Percentiles rank a stretch among this genome's conserved stretches.
phyloP scores from a whole-genome alignment of 306 rosid species.

The Casuarina glauca region DNA sequence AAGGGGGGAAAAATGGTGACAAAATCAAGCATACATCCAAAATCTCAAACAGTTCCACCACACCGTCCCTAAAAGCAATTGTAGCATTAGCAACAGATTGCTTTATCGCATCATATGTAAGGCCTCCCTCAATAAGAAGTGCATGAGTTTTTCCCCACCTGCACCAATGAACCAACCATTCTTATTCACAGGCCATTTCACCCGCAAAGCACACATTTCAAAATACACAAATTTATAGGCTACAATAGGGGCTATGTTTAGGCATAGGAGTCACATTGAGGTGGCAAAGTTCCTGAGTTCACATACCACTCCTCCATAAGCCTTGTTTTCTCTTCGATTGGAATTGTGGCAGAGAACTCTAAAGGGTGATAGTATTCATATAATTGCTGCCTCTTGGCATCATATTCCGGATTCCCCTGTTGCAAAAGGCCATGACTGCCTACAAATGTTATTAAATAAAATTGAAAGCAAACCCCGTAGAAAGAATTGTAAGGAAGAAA shows the following conservation, averaged over 20 bases:
- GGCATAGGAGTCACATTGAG: not conserved
- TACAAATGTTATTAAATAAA: slow-evolving; percentile 36
- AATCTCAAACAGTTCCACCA: slow-evolving; percentile 71
- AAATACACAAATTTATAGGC: slow-evolving; percentile 8
- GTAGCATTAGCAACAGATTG: slow-evolving; percentile 71
- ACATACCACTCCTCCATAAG: slow-evolving; percentile 95
- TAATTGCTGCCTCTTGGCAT: slow-evolving; percentile 65
- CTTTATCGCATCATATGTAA: slow-evolving; percentile 66
- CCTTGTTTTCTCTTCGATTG: slow-evolving; percentile 73
- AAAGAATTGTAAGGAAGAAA: slow-evolving; percentile 4
- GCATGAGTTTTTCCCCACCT: slow-evolving; percentile 93
- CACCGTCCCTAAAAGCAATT: slow-evolving; percentile 95
- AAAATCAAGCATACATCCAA: slow-evolving; percentile 54
- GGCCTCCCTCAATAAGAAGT: slow-evolving; percentile 90
- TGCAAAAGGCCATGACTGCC: slow-evolving; percentile 88
- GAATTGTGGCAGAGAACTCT: slow-evolving; percentile 76
- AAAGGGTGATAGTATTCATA: slow-evolving; percentile 77
- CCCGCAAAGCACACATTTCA: not conserved
- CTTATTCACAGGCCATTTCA: not conserved
- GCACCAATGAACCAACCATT: slow-evolving; percentile 25
- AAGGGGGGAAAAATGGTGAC: not conserved
- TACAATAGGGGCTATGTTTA: not conserved
- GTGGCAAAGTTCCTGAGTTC: not conserved
- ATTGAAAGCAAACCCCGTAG: slow-evolving; percentile 8
- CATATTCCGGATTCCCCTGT: slow-evolving; percentile 76